These are phyloP conservation scores for Leccinellum rugosiceps DNA, from an alignment of 768 basidiomycete species.

Conservation along the genomic window DNA sequence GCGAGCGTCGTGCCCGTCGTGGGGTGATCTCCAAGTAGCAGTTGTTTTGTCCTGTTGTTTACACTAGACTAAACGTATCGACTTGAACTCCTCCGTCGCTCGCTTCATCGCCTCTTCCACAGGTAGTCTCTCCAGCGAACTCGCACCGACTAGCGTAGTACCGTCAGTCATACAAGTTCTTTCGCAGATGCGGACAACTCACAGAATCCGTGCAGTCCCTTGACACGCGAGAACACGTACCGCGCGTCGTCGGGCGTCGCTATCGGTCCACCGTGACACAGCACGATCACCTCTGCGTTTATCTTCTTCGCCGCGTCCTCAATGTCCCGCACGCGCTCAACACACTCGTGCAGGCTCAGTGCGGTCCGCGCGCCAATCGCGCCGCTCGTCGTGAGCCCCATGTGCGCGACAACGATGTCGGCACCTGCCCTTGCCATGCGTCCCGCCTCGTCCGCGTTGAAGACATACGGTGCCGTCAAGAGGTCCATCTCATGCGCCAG, in stretches of 20 bases:
- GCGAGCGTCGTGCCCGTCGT: background rate
- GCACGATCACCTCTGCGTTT: constrained; percentile 18
- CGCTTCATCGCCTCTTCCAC: constrained; percentile 24
- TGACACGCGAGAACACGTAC: constrained; percentile 17
- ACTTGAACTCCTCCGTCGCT: constrained; percentile 21
- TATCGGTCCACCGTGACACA: constrained; percentile 26
- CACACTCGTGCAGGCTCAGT: constrained; percentile 20
- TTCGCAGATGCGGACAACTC: background rate
- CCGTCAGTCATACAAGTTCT: too few relatives aligned
- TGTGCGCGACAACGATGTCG: constrained; percentile 26
- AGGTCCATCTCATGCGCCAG: constrained; percentile 22
- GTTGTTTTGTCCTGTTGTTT: constrained; percentile 34
- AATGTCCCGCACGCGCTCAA: constrained; percentile 18
- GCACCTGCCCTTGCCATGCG: constrained; percentile 25
- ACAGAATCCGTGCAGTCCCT: constrained; percentile 25
- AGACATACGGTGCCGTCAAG: constrained; percentile 28
- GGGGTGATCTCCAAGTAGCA: background rate
- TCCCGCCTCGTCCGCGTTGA: constrained; percentile 25
- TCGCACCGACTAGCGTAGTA: too few relatives aligned
- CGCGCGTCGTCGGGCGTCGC: constrained; percentile 22
- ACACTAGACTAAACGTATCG: constrained; percentile 18
- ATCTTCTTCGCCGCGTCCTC: constrained; percentile 15
- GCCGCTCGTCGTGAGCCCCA: constrained; percentile 30
- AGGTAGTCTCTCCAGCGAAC: constrained; percentile 23
- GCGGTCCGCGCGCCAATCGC: constrained; percentile 26